Base-by-base conservation (phyloP, 164 flowering plant genomes). In the Warburgia ugandensis region DNA sequence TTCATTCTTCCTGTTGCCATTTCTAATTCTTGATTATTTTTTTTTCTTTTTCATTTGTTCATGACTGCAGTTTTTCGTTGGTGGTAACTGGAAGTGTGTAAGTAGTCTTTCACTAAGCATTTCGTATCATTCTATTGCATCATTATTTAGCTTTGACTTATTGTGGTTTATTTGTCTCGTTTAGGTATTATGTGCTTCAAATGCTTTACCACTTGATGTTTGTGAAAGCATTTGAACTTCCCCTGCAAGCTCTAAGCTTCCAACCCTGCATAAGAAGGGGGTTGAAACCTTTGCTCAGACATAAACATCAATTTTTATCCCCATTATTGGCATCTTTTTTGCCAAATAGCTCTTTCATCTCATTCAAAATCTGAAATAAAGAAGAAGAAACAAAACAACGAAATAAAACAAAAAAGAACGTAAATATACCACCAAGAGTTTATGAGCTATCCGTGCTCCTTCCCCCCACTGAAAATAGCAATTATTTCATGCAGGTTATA, bases 61-160 rank as follows among this genome's bases (percentile, higher is more conserved):
- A 42, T 68, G 28, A 5, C 73, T 74, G 84, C 96, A 92, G 99
- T 92, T 92, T 72, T 92, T 92, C 43, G 99, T 92, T 63, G 99
- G 96, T 16, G 99, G 99, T 38, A 92, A 92, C 68, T 92, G 96
- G 99, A 92, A 92, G 47, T 92, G 99, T 70, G 99, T 88, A 80
- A 83, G 99, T 79, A 64, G n/a, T 48, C 3, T 47, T 52, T 41
- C 17, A 14, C 29, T n/a, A 8, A 28, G 8, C 10, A 38, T 38
- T 17, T 38, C 41, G 14, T 38, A 38, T 16, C 14, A 14, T 38
- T 20, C 19, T 0, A 14, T 38, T 16, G 20, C 19, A 3, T 16
- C 17, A 14, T 4, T 38, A 14, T 6, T 13, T 38, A 17, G n/a
- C 17, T 29, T 51, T 38, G 8, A 25, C 30, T 37, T 27, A 9